Evolutionary conservation across 805 yeast genomes (phyloP).

Genomic region (Sungouiozyma intestinalis): DNA sequence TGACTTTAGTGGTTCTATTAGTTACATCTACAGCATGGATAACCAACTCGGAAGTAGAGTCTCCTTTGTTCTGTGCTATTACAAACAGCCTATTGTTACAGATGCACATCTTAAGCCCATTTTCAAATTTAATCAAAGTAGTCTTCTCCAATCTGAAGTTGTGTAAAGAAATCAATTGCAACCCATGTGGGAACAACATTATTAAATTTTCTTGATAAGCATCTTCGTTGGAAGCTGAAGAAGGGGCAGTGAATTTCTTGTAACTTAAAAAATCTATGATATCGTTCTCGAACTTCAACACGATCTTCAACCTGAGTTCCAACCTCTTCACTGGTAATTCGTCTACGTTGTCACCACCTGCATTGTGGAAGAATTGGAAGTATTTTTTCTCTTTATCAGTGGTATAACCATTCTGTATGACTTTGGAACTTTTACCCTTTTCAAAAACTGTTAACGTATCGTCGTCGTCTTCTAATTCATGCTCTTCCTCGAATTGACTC

Average conservation of each 20-base stretch:
- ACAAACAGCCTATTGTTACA: constrained; percentile 15
- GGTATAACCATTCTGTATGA: constrained; percentile 28
- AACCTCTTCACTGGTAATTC: constrained; percentile 25
- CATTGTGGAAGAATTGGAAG: constrained; percentile 12
- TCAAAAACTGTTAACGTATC: constrained; percentile 26
- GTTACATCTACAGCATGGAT: not conserved
- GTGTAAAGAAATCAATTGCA: constrained; percentile 20
- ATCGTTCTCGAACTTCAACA: constrained; percentile 25
- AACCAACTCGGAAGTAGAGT: not conserved
- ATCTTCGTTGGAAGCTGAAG: constrained; percentile 6
- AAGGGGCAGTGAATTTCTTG: constrained; percentile 10
- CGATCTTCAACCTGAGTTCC: constrained; percentile 24
- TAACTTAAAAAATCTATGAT: constrained; percentile 21
- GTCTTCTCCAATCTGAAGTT: constrained; percentile 21
- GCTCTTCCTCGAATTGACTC: constrained; percentile 11
- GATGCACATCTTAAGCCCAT: constrained; percentile 14
- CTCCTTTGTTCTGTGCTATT: constrained; percentile 7
- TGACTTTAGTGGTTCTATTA: not conserved
- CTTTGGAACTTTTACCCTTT: constrained; percentile 17
- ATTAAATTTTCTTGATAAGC: constrained; percentile 17
- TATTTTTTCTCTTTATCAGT: constrained; percentile 24
- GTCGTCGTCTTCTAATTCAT: constrained; percentile 17
- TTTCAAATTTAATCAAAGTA: constrained; percentile 13
- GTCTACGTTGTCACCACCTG: constrained; percentile 13
- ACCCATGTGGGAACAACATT: constrained; percentile 22